Evolutionary conservation across 257 asterid species (phyloP), one percentile per base, ranked within the genome.

Genomic region (Paraleonurus japonicus): DNA sequence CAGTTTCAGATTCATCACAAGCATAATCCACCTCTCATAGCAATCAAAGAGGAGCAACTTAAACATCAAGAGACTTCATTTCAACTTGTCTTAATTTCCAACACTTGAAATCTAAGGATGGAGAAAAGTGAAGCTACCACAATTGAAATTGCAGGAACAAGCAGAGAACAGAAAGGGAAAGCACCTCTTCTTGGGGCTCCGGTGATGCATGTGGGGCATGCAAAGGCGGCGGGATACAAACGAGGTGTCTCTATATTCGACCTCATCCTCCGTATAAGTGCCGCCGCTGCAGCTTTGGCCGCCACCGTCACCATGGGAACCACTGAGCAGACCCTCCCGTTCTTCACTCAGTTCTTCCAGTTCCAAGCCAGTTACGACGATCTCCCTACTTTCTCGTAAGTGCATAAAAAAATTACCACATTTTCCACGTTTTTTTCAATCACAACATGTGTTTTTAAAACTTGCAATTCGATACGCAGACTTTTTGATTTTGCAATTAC

Each of bases 321-420:
- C 41, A 57, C 95, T n/a, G 89, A 90, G 61, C 84, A 93, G 65
- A 89, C 95, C 2, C 96, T 90, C n/a, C 98, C 97, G 0, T 90
- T 93, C 73, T 88, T 87, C 87, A 90, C 95, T 17, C 98, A 90
- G 70, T 93, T 90, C 92, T 90, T 93, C 81, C 98, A 93, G 81
- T 93, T 93, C 74, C 82, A 75, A 77, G 97, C 96, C 57, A 86
- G 93, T 60, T 93, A 90, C 11, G 92, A 90, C 7, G 97, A 93
- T 73, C 84, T 93, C 50, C 89, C 96, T 0, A 74, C 95, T 80
- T 90, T 90, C 85, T 23, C 85, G 98, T 90, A 63, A 82, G 95
- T 53, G 60, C 51, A n/a, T n/a, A n/a, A n/a, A n/a, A n/a, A n/a
- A n/a, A n/a, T n/a, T n/a, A n/a, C n/a, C n/a, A n/a, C n/a, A n/a